Conservation (phyloP, 2,329 filamentous ascomycete genomes). For the Alternaria ethzedia region DNA sequence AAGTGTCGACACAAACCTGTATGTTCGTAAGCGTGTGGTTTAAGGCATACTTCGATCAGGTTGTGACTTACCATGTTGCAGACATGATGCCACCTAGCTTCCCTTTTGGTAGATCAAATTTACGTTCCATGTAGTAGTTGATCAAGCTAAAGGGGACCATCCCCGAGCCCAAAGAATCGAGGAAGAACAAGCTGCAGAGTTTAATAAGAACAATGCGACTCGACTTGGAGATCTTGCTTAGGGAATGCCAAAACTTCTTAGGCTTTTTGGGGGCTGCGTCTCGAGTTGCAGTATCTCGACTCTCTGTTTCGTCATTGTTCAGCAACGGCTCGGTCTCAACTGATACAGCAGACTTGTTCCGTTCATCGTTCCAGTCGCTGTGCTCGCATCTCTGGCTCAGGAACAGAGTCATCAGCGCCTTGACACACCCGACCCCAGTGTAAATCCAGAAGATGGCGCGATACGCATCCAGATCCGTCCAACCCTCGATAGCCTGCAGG, state of each 20-base stretch:
- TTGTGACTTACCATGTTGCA: constrained; percentile 44
- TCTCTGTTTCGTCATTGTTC: constrained; percentile 2
- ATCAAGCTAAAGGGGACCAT: constrained; percentile 61
- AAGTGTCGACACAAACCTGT: constrained; percentile 39
- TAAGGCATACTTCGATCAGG: no score
- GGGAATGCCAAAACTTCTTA: constrained; percentile 28
- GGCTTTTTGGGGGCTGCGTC: constrained; percentile 21
- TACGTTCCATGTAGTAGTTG: constrained; percentile 65
- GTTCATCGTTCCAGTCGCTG: constrained; percentile 7
- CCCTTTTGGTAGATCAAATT: constrained; percentile 61
- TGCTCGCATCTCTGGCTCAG: constrained; percentile 50
- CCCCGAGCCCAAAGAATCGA: constrained; percentile 75
- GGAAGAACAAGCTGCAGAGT: constrained; percentile 69
- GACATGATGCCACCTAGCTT: constrained; percentile 62
- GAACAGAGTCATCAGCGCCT: constrained; percentile 47
- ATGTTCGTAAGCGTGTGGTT: not conserved
- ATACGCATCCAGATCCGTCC: constrained; percentile 49
- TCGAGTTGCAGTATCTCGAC: not conserved
- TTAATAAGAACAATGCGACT: constrained; percentile 63
- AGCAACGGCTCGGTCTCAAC: constrained; percentile 37
- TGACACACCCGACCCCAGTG: constrained; percentile 49
- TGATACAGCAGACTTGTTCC: constrained; percentile 6
- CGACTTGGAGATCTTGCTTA: constrained; percentile 65
- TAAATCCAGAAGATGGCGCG: constrained; percentile 53
- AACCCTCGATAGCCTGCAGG: constrained; percentile 39